Conservation (phyloP, 768 basidiomycete genomes). For the Artomyces pyxidatus region DNA sequence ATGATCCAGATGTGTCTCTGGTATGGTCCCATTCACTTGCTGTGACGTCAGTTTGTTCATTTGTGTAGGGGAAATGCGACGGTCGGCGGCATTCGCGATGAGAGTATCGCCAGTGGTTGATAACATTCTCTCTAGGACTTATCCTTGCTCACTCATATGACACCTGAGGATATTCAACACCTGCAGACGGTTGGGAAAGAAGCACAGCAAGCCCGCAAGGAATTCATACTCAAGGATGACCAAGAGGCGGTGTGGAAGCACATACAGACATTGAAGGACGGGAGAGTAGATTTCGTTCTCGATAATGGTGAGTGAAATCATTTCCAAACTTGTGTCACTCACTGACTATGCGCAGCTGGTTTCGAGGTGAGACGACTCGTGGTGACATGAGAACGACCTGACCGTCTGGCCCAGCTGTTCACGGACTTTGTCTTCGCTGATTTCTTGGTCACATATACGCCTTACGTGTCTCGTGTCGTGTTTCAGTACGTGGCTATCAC, state of each 20-base stretch:
- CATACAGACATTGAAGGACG: constrained; percentile 42
- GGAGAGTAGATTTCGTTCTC: constrained; percentile 75
- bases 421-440: constrained; percentile 92
- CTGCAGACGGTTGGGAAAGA: constrained; percentile 78
- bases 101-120: neutral
- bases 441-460: constrained; percentile 85
- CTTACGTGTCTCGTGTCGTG: constrained; percentile 70
- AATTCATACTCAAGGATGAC: constrained; percentile 82
- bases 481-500: constrained; percentile 95
- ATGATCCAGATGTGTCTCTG: constrained; percentile 91
- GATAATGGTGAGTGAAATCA: constrained; percentile 62
- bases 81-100: constrained; percentile 31
- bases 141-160: constrained; percentile 81
- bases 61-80: constrained; percentile 85
- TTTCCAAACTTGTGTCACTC: neutral
- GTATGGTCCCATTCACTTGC: constrained; percentile 27
- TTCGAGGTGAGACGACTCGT: constrained; percentile 57
- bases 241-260: constrained; percentile 68
- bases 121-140: constrained; percentile 54
- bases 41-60: neutral
- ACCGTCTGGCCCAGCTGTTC: constrained; percentile 51
- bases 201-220: constrained; percentile 67
- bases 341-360: constrained; percentile 47
- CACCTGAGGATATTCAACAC: constrained; percentile 71
- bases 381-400: neutral